Percentiles rank a stretch among this genome's conserved stretches.
phyloP scores from a whole-genome alignment of 116 monocot species.

The Iris pallida region DNA sequence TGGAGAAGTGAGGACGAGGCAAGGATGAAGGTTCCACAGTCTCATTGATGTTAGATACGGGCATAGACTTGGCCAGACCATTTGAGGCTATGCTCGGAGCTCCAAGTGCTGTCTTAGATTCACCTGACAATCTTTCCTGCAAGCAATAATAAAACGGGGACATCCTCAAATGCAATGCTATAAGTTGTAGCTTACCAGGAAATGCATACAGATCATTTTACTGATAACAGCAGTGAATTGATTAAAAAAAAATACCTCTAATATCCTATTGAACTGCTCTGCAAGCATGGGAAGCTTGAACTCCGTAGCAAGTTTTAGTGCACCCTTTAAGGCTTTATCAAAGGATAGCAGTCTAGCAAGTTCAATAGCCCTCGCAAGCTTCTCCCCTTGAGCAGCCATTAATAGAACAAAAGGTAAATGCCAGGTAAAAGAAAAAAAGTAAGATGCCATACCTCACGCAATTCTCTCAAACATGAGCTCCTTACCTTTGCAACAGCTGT shows the following conservation, averaged over 20 bases:
- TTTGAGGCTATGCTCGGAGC: conserved; percentile 12
- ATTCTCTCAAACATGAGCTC: background rate
- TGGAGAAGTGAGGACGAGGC: conserved; percentile 14
- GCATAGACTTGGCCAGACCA: background rate
- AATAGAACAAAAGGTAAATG: background rate
- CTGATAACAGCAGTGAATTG: background rate
- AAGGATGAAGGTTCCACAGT: conserved; percentile 13
- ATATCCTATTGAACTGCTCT: conserved; percentile 64
- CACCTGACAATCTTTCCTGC: conserved; percentile 73
- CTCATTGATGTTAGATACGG: conserved; percentile 11
- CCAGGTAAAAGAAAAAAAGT: background rate
- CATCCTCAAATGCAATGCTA: background rate
- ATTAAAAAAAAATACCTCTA: conserved; percentile 48
- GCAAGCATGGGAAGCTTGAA: conserved; percentile 83
- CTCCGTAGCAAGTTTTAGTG: conserved; percentile 77
- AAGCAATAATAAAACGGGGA: conserved; percentile 6
- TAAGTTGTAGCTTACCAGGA: background rate
- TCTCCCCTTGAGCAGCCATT: conserved; percentile 67
- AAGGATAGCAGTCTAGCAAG: conserved; percentile 71
- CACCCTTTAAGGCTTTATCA: conserved; percentile 84
- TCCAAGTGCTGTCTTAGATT: conserved; percentile 8
- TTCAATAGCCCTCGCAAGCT: conserved; percentile 88
- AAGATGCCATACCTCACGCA: background rate
- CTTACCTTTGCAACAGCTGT: conserved; percentile 87
- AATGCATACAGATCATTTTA: background rate